These are phyloP conservation scores for Homolaphlyctis polyrhiza DNA, from an alignment of 371 early-diverging fungal genomes.

Conservation along the genomic window DNA sequence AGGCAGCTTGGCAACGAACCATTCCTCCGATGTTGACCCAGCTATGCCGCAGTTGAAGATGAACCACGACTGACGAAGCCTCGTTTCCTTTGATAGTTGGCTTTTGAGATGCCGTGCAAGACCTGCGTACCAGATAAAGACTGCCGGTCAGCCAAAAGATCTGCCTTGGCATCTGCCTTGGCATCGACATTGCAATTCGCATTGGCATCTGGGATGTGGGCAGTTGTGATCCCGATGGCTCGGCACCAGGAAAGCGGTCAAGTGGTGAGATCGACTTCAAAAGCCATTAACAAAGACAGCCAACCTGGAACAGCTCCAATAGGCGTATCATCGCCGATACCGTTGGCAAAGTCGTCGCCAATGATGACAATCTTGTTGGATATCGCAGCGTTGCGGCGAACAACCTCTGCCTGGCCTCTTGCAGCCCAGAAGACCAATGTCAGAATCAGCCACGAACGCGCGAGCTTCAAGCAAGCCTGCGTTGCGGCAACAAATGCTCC, in stretches of 20 bases:
- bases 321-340: conserved; percentile 17
- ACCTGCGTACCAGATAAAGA: too few species aligned
- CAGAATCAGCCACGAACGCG: background rate
- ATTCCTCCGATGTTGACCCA: conserved; percentile 25
- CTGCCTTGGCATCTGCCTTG: too few species aligned
- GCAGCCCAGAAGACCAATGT: background rate
- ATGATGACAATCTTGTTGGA: background rate
- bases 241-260: too few species aligned
- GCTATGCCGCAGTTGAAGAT: conserved; percentile 26
- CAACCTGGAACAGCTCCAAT: conserved; percentile 19
- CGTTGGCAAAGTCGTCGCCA: conserved; percentile 33
- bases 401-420: background rate
- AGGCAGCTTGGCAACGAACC: too few species aligned
- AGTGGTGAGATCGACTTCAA: background rate
- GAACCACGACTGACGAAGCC: conserved; percentile 27
- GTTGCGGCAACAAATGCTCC: background rate
- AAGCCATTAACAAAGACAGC: background rate
- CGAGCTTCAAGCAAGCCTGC: background rate
- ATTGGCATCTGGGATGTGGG: too few species aligned
- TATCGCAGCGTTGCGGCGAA: background rate
- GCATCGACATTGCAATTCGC: too few species aligned
- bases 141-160: too few species aligned
- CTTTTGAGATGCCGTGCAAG: conserved; percentile 18
- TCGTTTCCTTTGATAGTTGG: conserved; percentile 15
- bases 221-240: too few species aligned